Conservation (phyloP, 2,329 filamentous ascomycete genomes). For the Trichophaea hybrida region DNA sequence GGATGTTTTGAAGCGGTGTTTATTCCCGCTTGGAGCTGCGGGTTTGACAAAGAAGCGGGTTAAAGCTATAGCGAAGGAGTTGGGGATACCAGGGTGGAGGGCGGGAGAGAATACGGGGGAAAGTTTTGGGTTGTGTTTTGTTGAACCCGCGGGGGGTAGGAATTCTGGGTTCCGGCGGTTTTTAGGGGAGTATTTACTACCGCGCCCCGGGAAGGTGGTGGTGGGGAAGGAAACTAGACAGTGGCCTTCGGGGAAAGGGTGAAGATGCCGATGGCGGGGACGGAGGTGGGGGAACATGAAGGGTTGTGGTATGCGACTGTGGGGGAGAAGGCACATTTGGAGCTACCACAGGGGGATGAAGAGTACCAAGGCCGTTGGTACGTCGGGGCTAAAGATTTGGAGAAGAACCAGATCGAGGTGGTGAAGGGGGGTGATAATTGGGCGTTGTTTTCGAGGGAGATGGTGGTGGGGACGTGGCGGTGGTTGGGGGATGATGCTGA, state of each 20-base stretch:
- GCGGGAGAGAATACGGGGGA: constrained; percentile 11
- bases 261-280: constrained; percentile 8
- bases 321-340: constrained; percentile 18
- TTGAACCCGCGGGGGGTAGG: constrained; percentile 17
- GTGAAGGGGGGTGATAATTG: constrained; percentile 20
- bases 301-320: constrained; percentile 24
- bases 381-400: constrained; percentile 16
- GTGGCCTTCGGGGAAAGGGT: not conserved
- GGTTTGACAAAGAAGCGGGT: constrained; percentile 17
- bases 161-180: constrained; percentile 19
- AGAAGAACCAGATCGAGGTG: constrained; percentile 20
- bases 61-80: constrained; percentile 13
- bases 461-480: constrained; percentile 19
- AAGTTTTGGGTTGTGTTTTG: constrained; percentile 23
- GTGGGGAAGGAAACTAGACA: constrained; percentile 4
- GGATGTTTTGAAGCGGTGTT: constrained; percentile 7
- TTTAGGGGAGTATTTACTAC: constrained; percentile 19
- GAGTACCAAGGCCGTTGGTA: constrained; percentile 21
- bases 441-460: constrained; percentile 16
- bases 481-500: constrained; percentile 21
- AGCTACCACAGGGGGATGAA: constrained; percentile 19
- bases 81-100: constrained; percentile 19
- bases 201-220: constrained; percentile 17
- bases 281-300: constrained; percentile 14
- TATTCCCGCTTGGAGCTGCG: constrained; percentile 20